Evolutionary conservation across 768 basidiomycete species (phyloP).

Genomic region (Rickenella mellea): DNA sequence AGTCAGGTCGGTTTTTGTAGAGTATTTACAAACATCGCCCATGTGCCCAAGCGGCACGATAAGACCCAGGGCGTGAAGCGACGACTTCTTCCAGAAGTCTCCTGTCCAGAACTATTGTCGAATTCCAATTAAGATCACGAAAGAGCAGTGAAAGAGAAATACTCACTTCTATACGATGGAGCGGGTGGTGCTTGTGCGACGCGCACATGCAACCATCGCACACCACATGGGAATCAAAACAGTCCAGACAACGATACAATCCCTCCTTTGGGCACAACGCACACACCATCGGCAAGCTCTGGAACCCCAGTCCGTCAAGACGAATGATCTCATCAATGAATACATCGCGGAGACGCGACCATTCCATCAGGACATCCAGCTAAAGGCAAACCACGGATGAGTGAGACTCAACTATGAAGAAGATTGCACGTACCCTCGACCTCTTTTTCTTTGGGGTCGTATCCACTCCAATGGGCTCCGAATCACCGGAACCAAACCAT

Average conservation of each 20-base stretch:
- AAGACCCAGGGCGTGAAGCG: neutral
- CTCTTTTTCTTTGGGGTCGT: too few species aligned
- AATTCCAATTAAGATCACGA: neutral
- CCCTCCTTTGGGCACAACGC: neutral
- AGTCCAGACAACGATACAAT: neutral
- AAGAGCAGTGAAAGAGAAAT: too few species aligned
- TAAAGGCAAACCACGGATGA: too few species aligned
- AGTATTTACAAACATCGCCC: neutral
- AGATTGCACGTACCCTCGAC: too few species aligned
- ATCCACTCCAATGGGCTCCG: too few species aligned
- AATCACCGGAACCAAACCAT: too few species aligned
- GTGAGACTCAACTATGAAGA: too few species aligned
- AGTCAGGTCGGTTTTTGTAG: conserved; percentile 2
- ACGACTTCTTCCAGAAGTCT: neutral
- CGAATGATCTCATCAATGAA: neutral
- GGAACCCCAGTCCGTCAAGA: neutral
- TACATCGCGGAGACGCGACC: neutral
- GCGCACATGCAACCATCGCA: neutral
- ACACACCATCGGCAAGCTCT: neutral
- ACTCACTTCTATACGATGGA: neutral
- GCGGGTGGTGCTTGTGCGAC: neutral
- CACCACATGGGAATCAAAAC: neutral
- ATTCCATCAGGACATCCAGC: neutral
- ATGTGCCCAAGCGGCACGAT: neutral
- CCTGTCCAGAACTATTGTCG: neutral